phyloP scores from a whole-genome alignment of 2,329 filamentous ascomycete genomes.

The Ophiostoma montium region DNA sequence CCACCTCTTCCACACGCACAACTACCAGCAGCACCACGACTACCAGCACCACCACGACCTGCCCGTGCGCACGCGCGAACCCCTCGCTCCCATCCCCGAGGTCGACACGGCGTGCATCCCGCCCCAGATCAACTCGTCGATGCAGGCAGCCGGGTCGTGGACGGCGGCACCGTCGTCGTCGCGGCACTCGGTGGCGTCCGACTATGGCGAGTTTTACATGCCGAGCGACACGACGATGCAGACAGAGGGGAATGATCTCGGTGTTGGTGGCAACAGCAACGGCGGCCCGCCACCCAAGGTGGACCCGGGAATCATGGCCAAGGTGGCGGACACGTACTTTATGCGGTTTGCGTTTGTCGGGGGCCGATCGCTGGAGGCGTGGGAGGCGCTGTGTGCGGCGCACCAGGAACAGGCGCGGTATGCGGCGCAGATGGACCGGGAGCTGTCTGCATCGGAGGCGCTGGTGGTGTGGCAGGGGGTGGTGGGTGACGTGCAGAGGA shows the following conservation, averaged over 20 bases:
- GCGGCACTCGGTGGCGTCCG: background rate
- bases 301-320: constrained; percentile 14
- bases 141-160: constrained; percentile 2
- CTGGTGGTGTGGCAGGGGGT: constrained; percentile 10
- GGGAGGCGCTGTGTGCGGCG: background rate
- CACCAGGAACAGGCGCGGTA: constrained; percentile 5
- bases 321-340: constrained; percentile 12
- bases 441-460: constrained; percentile 12
- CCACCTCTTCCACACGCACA: constrained; percentile 1
- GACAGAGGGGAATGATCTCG: background rate
- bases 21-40: constrained; percentile 4
- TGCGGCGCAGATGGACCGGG: constrained; percentile 12
- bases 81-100: too few species aligned
- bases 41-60: constrained; percentile 4
- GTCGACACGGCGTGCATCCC: too few species aligned
- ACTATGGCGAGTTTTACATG: constrained; percentile 6
- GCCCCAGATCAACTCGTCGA: constrained; percentile 2
- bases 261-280: constrained; percentile 10
- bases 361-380: constrained; percentile 6
- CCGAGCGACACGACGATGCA: constrained; percentile 18
- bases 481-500: background rate
- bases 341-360: constrained; percentile 11
- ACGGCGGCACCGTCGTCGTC: constrained; percentile 9
- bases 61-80: constrained; percentile 3
- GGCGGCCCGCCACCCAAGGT: constrained; percentile 12